Evolutionary conservation across 495 filamentous ascomycete genomes (phyloP).

Genomic region (Xylaria curta): DNA sequence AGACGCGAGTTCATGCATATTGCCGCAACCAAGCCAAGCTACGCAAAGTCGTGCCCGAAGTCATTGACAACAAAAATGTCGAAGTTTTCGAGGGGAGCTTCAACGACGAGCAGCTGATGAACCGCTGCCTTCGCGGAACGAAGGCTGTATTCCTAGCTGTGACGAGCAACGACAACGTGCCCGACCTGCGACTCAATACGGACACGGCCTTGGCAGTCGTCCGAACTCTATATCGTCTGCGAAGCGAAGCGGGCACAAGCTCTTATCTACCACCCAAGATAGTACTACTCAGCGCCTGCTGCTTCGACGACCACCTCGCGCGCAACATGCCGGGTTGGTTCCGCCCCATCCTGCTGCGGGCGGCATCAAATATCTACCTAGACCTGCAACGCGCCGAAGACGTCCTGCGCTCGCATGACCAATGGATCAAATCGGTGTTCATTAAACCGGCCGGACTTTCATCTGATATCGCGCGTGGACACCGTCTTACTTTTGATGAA

Average conservation of each 20-base stretch:
- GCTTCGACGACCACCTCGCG: too few species aligned
- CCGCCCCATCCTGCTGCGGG: too few species aligned
- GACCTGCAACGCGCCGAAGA: too few species aligned
- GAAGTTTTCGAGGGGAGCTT: not conserved
- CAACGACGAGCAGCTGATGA: not conserved
- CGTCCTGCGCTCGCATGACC: too few species aligned
- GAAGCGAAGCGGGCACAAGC: not conserved
- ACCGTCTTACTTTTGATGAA: too few species aligned
- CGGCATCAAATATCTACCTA: too few species aligned
- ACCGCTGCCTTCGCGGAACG: not conserved
- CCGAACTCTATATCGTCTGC: not conserved
- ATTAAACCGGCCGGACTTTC: too few species aligned
- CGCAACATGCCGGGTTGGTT: too few species aligned
- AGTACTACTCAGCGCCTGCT: too few species aligned
- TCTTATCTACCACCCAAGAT: not conserved
- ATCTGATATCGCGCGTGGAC: too few species aligned
- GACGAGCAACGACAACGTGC: not conserved
- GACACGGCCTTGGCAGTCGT: not conserved
- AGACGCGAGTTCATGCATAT: not conserved
- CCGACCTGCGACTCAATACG: not conserved
- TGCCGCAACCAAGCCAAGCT: not conserved
- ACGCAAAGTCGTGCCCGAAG: not conserved
- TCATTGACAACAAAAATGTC: not conserved
- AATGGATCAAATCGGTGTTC: too few species aligned
- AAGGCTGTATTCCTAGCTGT: not conserved